These are phyloP conservation scores for Cichorium intybus DNA, from an alignment of 140 eudicot genomes.

Conservation along the genomic window DNA sequence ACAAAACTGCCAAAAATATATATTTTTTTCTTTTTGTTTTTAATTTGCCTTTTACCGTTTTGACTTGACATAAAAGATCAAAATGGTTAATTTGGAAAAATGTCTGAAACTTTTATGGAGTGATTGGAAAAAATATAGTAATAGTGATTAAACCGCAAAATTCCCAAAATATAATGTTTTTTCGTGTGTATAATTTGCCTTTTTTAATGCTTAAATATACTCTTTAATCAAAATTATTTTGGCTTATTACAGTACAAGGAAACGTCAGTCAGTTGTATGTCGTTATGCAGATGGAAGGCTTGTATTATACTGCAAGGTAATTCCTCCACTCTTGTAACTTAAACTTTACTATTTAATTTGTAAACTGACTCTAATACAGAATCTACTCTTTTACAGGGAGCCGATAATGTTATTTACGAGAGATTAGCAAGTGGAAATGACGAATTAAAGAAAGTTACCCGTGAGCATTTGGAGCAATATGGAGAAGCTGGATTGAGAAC, in stretches of 20 bases:
- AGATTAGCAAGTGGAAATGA: conserved; percentile 70
- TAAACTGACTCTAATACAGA: conserved; percentile 22
- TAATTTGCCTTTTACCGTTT: too few species aligned
- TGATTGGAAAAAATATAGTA: too few species aligned
- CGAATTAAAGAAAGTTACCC: conserved; percentile 57
- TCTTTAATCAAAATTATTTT: conserved; percentile 14
- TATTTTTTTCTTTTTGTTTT: too few species aligned
- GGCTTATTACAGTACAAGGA: conserved; percentile 64
- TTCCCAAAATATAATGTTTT: background rate
- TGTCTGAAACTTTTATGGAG: background rate
- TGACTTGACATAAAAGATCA: background rate
- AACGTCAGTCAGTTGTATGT: conserved; percentile 98
- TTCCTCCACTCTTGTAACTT: conserved; percentile 10
- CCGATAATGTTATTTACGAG: conserved; percentile 92
- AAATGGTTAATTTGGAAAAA: too few species aligned
- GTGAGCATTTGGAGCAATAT: conserved; percentile 89
- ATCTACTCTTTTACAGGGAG: conserved; percentile 57
- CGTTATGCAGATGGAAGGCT: conserved; percentile 92
- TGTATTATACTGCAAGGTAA: conserved; percentile 93
- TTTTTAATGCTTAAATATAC: conserved; percentile 2
- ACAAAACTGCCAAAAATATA: too few species aligned
- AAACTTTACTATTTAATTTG: background rate
- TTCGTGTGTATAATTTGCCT: too few species aligned
- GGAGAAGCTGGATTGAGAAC: conserved; percentile 97
- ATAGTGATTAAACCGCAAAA: conserved; percentile 3